Evolutionary conservation across 2,329 filamentous ascomycete genomes (phyloP), one percentile per base, ranked within the genome.

Genomic region (Pseudogymnoascus sp.): DNA sequence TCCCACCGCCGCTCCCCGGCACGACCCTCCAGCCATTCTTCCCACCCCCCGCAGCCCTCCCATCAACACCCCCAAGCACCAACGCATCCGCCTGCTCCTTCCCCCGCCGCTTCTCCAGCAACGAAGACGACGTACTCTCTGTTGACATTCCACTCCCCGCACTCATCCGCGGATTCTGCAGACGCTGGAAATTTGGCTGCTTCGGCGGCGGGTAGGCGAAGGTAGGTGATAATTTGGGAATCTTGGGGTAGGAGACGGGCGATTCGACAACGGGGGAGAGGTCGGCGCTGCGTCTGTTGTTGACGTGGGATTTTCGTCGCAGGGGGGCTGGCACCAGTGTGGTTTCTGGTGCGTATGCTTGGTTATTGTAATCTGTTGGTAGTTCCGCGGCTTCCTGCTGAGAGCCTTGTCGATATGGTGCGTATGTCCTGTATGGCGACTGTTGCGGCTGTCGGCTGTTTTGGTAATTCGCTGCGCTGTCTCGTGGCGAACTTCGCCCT

Each of bases 131-230:
- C 14, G 43, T 11, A 16, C 43, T 52, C 23, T 52, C 43, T 9
- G 43, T 14, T 4, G 43, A 52, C 23, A 52, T 52, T 23, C 23
- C 43, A 16, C 43, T 52, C 14, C 43, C 43, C 12, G 23, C 43
- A 28, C 43, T 52, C 23, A 23, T 21, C 16, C 43, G 43, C 23
- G 23, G 23, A 16, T 52, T 21, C 43, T 21, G 23, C 14, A 52
- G 43, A 7, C 43, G 43, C 43, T 52, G 43, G 43, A 52, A 52
- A 52, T 52, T 52, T 23, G 43, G 43, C 43, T 52, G 43, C 23
- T 52, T 52, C 23, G 43, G 43, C 41, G 41, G 41, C 14, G 43
- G 43, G 23, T 52, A 52, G 3, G 23, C 43, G 7, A 52, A 52
- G 23, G 43, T 52, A 11, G 43, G 43, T 28, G 43, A 52, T 9